Evolutionary conservation across 2,329 filamentous ascomycete genomes (phyloP), one percentile per base, ranked within the genome.

Genomic region (Arachnomyces sp.): DNA sequence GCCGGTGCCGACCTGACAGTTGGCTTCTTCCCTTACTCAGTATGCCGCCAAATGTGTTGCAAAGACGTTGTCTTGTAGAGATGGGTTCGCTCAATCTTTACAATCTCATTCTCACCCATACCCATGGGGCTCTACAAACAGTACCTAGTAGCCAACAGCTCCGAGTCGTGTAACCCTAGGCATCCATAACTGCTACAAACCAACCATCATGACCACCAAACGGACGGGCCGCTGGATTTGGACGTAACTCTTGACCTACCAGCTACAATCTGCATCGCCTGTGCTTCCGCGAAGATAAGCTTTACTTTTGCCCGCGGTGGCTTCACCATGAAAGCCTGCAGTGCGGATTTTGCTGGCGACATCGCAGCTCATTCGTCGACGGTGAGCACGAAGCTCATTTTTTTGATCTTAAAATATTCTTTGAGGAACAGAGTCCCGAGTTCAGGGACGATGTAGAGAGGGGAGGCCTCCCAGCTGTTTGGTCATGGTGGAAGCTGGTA

Each of bases 241-340:
- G 75, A n/a, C 11, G 75, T 78, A 49, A 78, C 75, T 30, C 74
- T 77, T 69, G 73, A 71, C 1, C 65, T 78, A 8, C 73, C 75
- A 14, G 73, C 74, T 54, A 69, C 67, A 25, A 77, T 78, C 39
- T 67, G 75, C 32, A 63, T 82, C 46, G 76, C 68, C 30, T 77
- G 74, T 47, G 56, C 63, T 31, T 61, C 65, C 8, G 79, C 82
- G 2, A 83, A 82, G 54, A 74, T 87, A 46, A 83, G 83, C 38
- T 85, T 87, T 55, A 82, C 86, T 13, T 89, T 88, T 59, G 71
- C 74, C 16, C 74, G 82, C 18, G 72, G 83, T 32, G 84, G 83
- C 1, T 70, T 88, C 52, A 71, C 78, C 43, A 81, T 84, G 75
- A 84, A 89, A 61, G 82, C 80, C 0, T 80, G 77, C 54, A 78